Conservation (phyloP, 169 alveolate species). For the Eimeria sp. region DNA sequence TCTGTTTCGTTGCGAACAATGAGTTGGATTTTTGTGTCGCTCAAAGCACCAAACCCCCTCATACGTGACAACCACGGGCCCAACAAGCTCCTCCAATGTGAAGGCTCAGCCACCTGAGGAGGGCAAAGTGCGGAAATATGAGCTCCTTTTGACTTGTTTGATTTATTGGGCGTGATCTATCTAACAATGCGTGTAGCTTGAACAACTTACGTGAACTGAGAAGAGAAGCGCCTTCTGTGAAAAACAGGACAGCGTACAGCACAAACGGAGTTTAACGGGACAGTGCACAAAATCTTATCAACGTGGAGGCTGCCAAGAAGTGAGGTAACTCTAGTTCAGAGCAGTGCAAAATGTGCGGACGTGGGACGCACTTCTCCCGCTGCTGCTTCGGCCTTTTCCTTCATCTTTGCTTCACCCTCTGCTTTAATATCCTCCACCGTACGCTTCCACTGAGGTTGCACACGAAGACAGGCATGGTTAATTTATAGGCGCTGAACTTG, state of each 20-base stretch:
- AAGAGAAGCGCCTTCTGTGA: conserved; percentile 50
- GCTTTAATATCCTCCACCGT: conserved; percentile 21
- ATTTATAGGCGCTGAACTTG: neutral
- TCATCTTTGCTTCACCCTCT: conserved; percentile 12
- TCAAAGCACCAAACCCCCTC: conserved; percentile 45
- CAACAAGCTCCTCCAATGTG: conserved; percentile 25
- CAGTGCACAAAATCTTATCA: neutral
- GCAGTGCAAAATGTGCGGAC: neutral
- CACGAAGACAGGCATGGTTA: neutral
- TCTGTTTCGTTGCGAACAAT: conserved; percentile 58
- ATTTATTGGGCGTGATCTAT: neutral
- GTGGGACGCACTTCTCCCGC: conserved; percentile 59
- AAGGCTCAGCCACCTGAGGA: conserved; percentile 58
- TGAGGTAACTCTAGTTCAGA: too few relatives aligned
- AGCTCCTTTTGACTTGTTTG: neutral
- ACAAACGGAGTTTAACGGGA: neutral
- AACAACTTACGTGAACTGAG: conserved; percentile 57
- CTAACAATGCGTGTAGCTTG: neutral
- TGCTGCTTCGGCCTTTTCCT: conserved; percentile 4
- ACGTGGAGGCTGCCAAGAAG: neutral
- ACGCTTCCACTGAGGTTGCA: conserved; percentile 57
- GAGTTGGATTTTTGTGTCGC: conserved; percentile 65
- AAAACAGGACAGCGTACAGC: conserved; percentile 23
- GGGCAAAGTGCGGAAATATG: neutral
- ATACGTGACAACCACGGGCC: conserved; percentile 68